These are phyloP conservation scores for Tetrahymena thermophila DNA, from an alignment of 73 alveolate genomes.

Conservation along the genomic window DNA sequence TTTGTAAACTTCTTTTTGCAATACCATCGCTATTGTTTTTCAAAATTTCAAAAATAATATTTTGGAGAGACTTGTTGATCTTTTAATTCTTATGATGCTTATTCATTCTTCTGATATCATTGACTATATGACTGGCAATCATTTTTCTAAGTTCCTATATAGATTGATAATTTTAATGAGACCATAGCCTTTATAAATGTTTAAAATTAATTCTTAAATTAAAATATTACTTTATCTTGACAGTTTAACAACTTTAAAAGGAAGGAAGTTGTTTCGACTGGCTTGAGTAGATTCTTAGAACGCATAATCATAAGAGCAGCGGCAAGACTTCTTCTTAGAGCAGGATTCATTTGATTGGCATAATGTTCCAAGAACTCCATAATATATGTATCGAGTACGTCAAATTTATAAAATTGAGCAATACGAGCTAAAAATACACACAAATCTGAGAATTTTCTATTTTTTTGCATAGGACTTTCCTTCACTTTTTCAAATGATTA, in stretches of 20 bases:
- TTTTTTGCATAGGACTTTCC: conserved; percentile 13
- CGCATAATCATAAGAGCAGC: neutral
- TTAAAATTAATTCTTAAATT: neutral
- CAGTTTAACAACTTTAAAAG: conserved; percentile 24
- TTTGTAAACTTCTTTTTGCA: conserved; percentile 69
- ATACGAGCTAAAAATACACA: conserved; percentile 19
- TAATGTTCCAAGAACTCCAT: conserved; percentile 25
- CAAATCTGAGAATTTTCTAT: conserved; percentile 12
- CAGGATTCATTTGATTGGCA: neutral
- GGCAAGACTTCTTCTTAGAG: neutral
- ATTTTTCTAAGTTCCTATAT: conserved; percentile 30
- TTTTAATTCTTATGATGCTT: conserved; percentile 7
- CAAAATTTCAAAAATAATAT: conserved; percentile 36
- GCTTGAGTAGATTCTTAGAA: neutral
- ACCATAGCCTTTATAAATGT: neutral
- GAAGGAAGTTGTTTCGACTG: conserved; percentile 10
- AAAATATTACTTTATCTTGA: conserved; percentile 4
- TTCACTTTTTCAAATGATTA: conserved; percentile 13
- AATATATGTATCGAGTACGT: conserved; percentile 11
- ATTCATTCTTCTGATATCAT: conserved; percentile 25
- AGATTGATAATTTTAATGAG: too few relatives aligned
- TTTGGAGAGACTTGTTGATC: conserved; percentile 13
- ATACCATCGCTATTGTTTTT: conserved; percentile 73
- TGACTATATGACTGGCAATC: conserved; percentile 10
- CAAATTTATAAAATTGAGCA: conserved; percentile 24